phyloP scores from a whole-genome alignment of 768 basidiomycete genomes.

The Tulasnella sp. region DNA sequence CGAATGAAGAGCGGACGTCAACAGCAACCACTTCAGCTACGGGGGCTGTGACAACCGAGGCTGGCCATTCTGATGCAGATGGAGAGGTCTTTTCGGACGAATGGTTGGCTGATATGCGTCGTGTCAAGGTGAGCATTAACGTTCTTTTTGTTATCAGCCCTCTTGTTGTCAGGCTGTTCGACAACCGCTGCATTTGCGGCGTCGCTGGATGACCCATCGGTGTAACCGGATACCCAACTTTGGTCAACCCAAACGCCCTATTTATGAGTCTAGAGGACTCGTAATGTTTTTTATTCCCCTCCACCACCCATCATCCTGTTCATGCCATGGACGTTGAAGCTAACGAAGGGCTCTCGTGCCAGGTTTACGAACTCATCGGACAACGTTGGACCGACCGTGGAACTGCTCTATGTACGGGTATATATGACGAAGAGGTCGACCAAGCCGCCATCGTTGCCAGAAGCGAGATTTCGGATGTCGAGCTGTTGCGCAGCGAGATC shows the following conservation, averaged over 20 bases:
- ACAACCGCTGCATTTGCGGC: neutral
- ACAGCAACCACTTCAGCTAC: neutral
- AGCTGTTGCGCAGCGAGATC: slow-evolving; percentile 73
- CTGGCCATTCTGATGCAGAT: slow-evolving; percentile 20
- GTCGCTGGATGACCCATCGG: neutral
- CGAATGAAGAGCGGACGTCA: neutral
- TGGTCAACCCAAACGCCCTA: neutral
- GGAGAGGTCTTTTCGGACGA: slow-evolving; percentile 19
- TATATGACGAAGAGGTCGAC: slow-evolving; percentile 66
- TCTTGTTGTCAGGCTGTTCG: neutral
- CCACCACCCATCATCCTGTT: neutral
- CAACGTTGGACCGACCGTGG: slow-evolving; percentile 93
- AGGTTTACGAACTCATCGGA: slow-evolving; percentile 94
- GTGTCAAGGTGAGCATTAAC: slow-evolving; percentile 24
- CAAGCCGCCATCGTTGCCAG: slow-evolving; percentile 81
- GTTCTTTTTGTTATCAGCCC: neutral
- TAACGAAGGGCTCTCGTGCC: slow-evolving; percentile 8
- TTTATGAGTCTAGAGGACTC: neutral
- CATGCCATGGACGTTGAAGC: neutral
- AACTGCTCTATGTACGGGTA: slow-evolving; percentile 91
- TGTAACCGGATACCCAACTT: neutral
- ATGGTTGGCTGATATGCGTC: slow-evolving; percentile 24
- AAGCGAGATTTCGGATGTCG: slow-evolving; percentile 59
- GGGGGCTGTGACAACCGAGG: neutral
- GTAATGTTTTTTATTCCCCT: neutral